Base-by-base conservation (phyloP, 352 stramenopile species). In the Phytophthora idaei region DNA sequence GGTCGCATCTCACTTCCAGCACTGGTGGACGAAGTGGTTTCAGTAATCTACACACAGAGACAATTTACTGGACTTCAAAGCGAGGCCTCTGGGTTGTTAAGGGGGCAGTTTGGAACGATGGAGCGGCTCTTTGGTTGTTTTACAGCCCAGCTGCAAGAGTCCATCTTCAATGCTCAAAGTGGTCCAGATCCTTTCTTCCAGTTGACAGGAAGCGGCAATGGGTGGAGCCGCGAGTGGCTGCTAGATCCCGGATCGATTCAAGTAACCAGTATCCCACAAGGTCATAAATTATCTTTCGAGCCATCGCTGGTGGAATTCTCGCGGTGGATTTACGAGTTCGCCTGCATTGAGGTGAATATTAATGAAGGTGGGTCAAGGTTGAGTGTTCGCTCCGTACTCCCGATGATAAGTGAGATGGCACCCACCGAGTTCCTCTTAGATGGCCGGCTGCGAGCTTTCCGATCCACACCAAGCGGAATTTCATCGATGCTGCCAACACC, bases 281-380 rank as follows among this genome's bases (percentile, higher is more conserved):
- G 29, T 1, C 34, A 46, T 21, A 46, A 34, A 39, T 25, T 46
- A 15, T 58, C 14, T 1, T 2, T 48, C 1, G 11, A 58, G 36
- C 51, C 36, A n/a, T 58, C 51, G 51, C 51, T 58, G 17, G 17
- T 48, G 29, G 21, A 37, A 47, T 58, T 58, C 32, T 48, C 14
- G 6, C 34, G 51, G 37, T 48, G 36, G 34, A 17, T 58, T 34
- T 27, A 58, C 51, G 51, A 58, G 17, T 42, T 55, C 14, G 21
- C 34, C 14, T 48, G 36, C 36, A 47, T 58, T 46, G 21, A 58
- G 9, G 10, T 58, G 17, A 21, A 5, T 9, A 17, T 46, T 11
- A 27, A 27, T 21, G 32, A 50, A 21, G 32, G 14, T 32, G 25
- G 8, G 1, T 57, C 31, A 15, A 32, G 50, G 9, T 4, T 57